Conservation (phyloP, 371 early-diverging fungal genomes). For the Blakeslea trispora region DNA sequence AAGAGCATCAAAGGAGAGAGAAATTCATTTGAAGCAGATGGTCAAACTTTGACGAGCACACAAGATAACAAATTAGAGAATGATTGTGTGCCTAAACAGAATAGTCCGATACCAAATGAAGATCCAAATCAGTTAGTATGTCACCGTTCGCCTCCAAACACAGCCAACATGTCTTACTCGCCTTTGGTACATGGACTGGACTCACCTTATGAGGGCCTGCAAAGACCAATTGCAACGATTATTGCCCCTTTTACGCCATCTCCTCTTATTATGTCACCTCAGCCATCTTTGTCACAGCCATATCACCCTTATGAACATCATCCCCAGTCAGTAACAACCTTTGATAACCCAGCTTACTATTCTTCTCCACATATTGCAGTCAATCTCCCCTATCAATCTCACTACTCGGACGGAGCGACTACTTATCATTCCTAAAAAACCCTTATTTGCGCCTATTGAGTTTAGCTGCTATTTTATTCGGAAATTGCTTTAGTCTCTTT, state of each 20-base stretch:
- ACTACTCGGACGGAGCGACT: too few species aligned
- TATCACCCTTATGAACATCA: too few species aligned
- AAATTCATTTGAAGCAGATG: background rate
- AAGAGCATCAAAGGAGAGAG: background rate
- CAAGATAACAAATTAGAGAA: constrained; percentile 13
- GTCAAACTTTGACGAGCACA: background rate
- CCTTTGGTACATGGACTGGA: background rate
- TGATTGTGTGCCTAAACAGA: background rate
- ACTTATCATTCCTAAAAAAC: too few species aligned
- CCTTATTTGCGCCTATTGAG: too few species aligned
- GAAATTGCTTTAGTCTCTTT: too few species aligned
- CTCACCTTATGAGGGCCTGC: background rate
- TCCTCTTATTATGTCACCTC: background rate
- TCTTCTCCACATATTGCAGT: too few species aligned
- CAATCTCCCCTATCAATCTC: too few species aligned
- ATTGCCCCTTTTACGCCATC: background rate
- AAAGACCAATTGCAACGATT: background rate
- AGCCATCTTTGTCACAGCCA: background rate
- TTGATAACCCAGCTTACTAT: too few species aligned
- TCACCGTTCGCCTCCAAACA: background rate
- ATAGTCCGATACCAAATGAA: background rate
- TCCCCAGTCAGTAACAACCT: too few species aligned
- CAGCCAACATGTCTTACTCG: background rate
- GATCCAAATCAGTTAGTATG: background rate
- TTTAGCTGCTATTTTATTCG: too few species aligned